Evolutionary conservation across 768 basidiomycete species (phyloP), one percentile per base, ranked within the genome.

Genomic region (Daedaleopsis sinensis): DNA sequence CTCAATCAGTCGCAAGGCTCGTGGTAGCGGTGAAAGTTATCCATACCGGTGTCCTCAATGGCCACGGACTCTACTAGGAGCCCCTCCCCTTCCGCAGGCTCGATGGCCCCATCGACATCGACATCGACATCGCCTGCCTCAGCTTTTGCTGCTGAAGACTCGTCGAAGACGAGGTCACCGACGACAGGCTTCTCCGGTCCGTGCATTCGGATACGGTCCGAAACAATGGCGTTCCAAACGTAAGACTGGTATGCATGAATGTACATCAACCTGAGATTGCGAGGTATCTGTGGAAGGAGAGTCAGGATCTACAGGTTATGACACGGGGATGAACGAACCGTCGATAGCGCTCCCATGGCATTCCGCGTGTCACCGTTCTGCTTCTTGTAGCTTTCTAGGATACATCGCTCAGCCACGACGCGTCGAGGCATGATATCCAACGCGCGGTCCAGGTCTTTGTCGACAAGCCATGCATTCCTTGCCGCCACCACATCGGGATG

Each of bases 161-260:
- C 74, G 51, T 91, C 92, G 65, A 88, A 90, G 16, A 98, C 93
- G n/a, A 98, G 80, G 71, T 99, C 97, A 1, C 97, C 97, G 7
- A 85, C 85, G 48, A 95, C 81, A 1, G 93, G 88, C 61, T 83
- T 81, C 53, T 89, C 83, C 53, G 82, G 77, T 35, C 96, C 94
- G 68, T 87, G 88, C 51, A 81, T 80, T 61, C 85, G 87, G 69
- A 98, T 88, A 13, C 97, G 90, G 74, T 98, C 94, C 3, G 96
- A 98, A 43, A 96, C 93, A 58, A 98, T 89, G 50, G 94, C 88
- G 75, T 99, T 99, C 96, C 96, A 99, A 37, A 98, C 89, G 68
- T 98, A 99, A 16, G 93, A 96, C 73, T 99, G 97, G 72, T 98
- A 99, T 35, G 96, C 96, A 74, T 99, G 97, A 57, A 98, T 88